Evolutionary conservation across 495 filamentous ascomycete genomes (phyloP).

Genomic region (Xylaria bambusicola): DNA sequence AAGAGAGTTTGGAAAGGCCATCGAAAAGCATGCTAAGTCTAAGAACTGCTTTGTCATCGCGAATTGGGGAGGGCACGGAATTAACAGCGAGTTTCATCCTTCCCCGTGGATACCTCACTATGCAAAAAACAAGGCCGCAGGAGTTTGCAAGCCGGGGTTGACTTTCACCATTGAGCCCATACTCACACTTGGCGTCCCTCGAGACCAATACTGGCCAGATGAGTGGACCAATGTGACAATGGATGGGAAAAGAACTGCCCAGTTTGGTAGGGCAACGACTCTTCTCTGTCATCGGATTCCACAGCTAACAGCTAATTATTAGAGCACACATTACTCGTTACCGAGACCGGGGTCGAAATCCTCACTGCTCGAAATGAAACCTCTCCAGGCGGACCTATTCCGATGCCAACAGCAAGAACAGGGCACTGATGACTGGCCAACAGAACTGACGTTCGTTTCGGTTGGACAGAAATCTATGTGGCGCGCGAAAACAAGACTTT

Average conservation of each 20-base stretch:
- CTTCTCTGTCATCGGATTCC: background rate
- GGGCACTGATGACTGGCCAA: too few relatives aligned
- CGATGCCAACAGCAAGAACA: constrained; percentile 51
- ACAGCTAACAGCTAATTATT: background rate
- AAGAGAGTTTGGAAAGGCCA: constrained; percentile 77
- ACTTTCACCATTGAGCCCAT: constrained; percentile 91
- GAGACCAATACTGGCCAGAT: constrained; percentile 81
- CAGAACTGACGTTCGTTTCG: too few relatives aligned
- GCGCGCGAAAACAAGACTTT: too few relatives aligned
- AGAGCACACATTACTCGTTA: constrained; percentile 93
- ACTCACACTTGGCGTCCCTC: constrained; percentile 71
- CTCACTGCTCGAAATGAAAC: constrained; percentile 78
- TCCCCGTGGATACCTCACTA: constrained; percentile 84
- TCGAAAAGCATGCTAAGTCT: constrained; percentile 78
- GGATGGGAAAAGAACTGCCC: constrained; percentile 76
- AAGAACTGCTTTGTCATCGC: constrained; percentile 73
- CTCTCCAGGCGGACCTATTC: constrained; percentile 80
- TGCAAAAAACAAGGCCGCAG: constrained; percentile 83
- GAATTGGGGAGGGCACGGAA: constrained; percentile 81
- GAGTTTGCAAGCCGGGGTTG: constrained; percentile 79
- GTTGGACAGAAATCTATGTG: too few relatives aligned
- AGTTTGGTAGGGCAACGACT: constrained; percentile 59
- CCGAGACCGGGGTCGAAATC: constrained; percentile 86
- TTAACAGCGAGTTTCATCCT: constrained; percentile 80
- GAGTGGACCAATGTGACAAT: constrained; percentile 81